Base-by-base conservation (phyloP, 2,329 filamentous ascomycete genomes). In the Trichoderma hamatum region DNA sequence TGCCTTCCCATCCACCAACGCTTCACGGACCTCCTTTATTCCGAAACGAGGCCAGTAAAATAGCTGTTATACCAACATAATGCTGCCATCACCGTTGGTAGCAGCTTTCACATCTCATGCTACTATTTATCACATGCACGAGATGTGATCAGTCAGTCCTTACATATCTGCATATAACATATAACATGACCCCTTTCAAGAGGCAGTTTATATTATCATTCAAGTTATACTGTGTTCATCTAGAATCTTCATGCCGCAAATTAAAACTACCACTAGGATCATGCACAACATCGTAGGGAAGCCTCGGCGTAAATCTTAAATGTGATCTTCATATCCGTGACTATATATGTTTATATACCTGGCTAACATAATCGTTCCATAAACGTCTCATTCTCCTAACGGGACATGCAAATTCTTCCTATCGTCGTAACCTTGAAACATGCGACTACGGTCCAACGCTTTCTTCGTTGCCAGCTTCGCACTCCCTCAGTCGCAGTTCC, bases 321-420 rank as follows among this genome's bases (percentile, higher is more conserved):
- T 67, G 19, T 67, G 34, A 52, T 67, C 63, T 67, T 67, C 52
- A 67, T 67, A 67, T 67, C 63, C 32, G 39, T 67, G 49, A 55
- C 39, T 51, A 67, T 43, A 28, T 58, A 39, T 14, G 30, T 49
- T 28, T 36, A 54, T 51, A 54, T 36, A 59, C 28, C 28, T 49
- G 54, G 34, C 52, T 28, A 58, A 59, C 54, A 59, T 67, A 67
- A 59, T 67, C 63, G 21, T 67, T 67, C 63, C 39, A 49, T 67
- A 49, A 56, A 34, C 36, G 13, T 67, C 52, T 67, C 63, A 36
- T 59, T 56, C 54, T 32, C 63, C 39, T 43, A 10, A 26, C 30
- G 63, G 54, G 63, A 58, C 63, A 51, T 67, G 46, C 54, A 59
- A 26, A 59, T 21, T 59, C 54, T 51, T 59, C 39, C 63, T 36